Evolutionary conservation across 2,329 filamentous ascomycete genomes (phyloP), one percentile per base, ranked within the genome.

Genomic region (Aureobasidium sp.): DNA sequence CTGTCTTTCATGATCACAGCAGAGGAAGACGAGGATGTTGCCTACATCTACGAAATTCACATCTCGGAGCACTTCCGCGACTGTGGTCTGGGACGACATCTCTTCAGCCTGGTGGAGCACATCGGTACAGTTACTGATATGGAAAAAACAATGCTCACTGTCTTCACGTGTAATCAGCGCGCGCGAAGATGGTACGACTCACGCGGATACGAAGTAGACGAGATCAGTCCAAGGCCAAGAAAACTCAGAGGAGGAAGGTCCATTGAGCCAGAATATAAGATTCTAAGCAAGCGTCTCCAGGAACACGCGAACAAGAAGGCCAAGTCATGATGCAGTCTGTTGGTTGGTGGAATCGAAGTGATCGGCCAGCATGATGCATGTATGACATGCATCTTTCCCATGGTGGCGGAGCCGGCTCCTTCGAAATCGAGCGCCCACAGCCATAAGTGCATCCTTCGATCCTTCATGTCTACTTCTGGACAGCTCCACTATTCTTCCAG

Each of bases 41-140:
- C 91, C 22, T 93, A 91, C 72, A 87, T 89, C 72, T 93, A 91
- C 71, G 89, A 93, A 74, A 84, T 93, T 39, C 89, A 93, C 69
- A 79, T 92, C 3, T 73, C 77, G 41, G 74, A 79, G 1, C 73
- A 77, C 1, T 71, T 88, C 5, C 82, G 83, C 66, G 17, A 39
- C 2, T 47, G 51, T 39, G 80, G 86, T 76, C 75, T 92, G 2
- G 87, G 85, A 1, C 77, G 70, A 14, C 74, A 79, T 14, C 76
- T 92, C 42, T 84, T 92, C 77, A 69, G 72, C 1, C 75, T 84
- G 63, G 79, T 84, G 8, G 79, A 82, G 51, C 70, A 70, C 5
- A 76, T 86, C 5, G 87, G 83, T 8, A 65, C 72, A 25, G 79
- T 79, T 60, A 80, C 87, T 25, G 77, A 78, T 0, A 78, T 88